Percentiles rank a stretch among this genome's conserved stretches.
Conservation (phyloP, 345 rosid genomes). For the Erysimum cheiranthoides region DNA sequence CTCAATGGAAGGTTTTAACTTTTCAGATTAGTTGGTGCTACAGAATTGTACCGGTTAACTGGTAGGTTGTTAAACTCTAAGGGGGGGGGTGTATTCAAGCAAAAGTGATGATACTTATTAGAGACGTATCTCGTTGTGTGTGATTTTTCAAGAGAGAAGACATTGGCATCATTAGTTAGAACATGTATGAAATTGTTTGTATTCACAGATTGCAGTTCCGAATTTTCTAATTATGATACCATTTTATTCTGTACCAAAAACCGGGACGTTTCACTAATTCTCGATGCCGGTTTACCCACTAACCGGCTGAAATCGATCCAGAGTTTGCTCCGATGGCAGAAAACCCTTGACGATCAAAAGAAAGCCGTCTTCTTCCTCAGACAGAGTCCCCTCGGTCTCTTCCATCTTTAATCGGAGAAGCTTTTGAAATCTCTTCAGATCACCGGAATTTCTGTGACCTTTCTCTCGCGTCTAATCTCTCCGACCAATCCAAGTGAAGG, state of each 20-base stretch:
- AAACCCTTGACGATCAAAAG: slow-evolving; percentile 41
- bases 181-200: not conserved
- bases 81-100: no score
- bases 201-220: not conserved
- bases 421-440: slow-evolving; percentile 21
- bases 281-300: slow-evolving; percentile 1
- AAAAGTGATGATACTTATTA: not conserved
- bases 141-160: not conserved
- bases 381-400: slow-evolving; percentile 4
- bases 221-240: not conserved
- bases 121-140: not conserved
- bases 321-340: slow-evolving; percentile 34
- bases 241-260: not conserved
- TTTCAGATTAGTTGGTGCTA: not conserved
- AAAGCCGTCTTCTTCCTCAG: slow-evolving; percentile 37
- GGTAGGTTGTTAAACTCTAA: not conserved
- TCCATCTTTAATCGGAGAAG: slow-evolving; percentile 7
- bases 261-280: not conserved
- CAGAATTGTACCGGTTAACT: not conserved
- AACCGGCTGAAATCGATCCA: slow-evolving; percentile 23
- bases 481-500: slow-evolving; percentile 8
- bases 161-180: not conserved
- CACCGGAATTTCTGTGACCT: not conserved
- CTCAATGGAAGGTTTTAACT: not conserved
- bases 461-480: not conserved